Evolutionary conservation across 306 rosid species (phyloP).

Genomic region (Begonia loranthoides): DNA sequence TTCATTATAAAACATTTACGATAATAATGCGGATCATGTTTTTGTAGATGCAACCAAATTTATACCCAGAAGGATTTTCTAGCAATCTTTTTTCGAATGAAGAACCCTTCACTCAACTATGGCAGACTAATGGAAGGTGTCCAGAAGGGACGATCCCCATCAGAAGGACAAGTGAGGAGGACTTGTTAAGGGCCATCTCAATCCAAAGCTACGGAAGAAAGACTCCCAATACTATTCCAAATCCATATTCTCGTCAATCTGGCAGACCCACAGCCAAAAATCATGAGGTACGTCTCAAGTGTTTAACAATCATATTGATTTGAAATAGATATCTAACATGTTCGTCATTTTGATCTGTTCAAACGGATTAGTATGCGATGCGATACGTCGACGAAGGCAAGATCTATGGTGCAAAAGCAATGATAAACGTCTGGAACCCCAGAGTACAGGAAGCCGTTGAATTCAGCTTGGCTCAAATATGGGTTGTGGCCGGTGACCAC

Average conservation of each 20-base stretch:
- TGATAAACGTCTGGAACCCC: constrained; percentile 93
- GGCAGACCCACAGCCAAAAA: constrained; percentile 72
- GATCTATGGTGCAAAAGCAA: constrained; percentile 86
- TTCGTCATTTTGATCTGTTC: neutral
- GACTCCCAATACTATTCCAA: constrained; percentile 56
- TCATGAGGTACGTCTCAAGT: constrained; percentile 64
- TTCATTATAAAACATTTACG: too few species aligned
- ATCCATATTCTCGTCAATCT: constrained; percentile 69
- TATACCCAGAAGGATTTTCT: neutral
- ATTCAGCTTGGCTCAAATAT: constrained; percentile 95
- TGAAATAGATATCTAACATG: too few species aligned
- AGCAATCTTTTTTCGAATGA: constrained; percentile 37
- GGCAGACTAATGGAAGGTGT: constrained; percentile 77
- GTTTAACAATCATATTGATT: too few species aligned
- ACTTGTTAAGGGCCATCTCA: constrained; percentile 73
- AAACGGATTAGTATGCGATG: constrained; percentile 70
- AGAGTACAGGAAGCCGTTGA: constrained; percentile 76
- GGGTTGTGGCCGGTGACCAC: constrained; percentile 88
- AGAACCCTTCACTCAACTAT: constrained; percentile 43
- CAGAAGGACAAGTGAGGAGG: constrained; percentile 70
- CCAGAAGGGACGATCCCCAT: constrained; percentile 79
- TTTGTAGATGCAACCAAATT: neutral
- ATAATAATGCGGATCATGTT: too few species aligned
- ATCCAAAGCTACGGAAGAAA: constrained; percentile 76
- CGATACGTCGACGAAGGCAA: constrained; percentile 86